Evolutionary conservation across 176 grass and related monocot species (phyloP), one percentile per base, ranked within the genome.

Genomic region (Bromus sterilis): DNA sequence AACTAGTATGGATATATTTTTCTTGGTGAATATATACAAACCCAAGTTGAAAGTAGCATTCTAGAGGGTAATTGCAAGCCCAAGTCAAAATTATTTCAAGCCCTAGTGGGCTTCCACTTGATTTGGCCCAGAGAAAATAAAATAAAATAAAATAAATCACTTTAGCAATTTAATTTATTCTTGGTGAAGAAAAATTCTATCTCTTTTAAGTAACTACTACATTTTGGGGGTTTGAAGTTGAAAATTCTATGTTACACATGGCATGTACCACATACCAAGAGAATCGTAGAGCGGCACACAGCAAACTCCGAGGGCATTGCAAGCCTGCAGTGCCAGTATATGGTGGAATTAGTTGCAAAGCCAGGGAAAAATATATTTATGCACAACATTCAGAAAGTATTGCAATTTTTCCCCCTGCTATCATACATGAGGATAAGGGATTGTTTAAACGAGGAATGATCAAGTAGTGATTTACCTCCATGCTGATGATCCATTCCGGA

Each of bases 261-360:
- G 7, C 16, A 75, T 5, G 25, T 21, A 18, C 26, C 64, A 32
- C 12, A 30, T 92, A 98, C 95, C 95, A 57, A 98, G 95, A 44
- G 82, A 86, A 75, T 98, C 95, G 60, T 94, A 98, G 57, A 98
- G 80, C 0, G 95, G 95, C 55, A 98, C 92, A 64, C 92, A 94
- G 25, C 84, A 94, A 76, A 98, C 76, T 43, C 92, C 95, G 66
- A 94, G 88, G 25, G 92, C 95, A 68, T 98, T 93, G 84, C 92
- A 98, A 58, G 95, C 95, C 95, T 98, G 62, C 14, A 71, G n/a
- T n/a, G n/a, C n/a, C n/a, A n/a, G 4, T 12, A 4, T 1, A 66
- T 66, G 32, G 63, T 66, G 18, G 3, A 18, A 29, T 42, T 16
- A 46, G 7, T 15, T 9, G 25, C 9, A 56, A 56, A n/a, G 8